Base-by-base conservation (phyloP, 176 grass and related monocot species). In the Oryza coarctata region DNA sequence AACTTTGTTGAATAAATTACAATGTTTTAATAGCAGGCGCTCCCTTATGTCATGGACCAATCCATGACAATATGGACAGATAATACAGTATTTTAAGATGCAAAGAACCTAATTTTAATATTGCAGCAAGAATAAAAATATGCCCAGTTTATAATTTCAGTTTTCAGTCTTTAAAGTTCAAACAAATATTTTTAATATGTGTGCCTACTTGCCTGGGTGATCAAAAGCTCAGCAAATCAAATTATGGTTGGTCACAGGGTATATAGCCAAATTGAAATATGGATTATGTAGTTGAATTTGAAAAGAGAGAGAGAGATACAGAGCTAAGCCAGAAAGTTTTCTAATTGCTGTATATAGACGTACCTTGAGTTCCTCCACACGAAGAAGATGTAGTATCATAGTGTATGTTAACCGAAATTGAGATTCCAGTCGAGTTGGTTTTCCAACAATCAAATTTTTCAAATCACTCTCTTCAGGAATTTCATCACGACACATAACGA, bases 341-440 rank as follows among this genome's bases (percentile, higher is more conserved):
- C 32, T 30, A 68, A 9, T 33, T 33, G 23, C 15, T 44, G n/a
- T 80, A 39, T 63, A 47, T 34, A 57, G 12, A 17, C 64, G 35
- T 87, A 97, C 95, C 92, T 94, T 98, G 33, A 98, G 79, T 83
- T 98, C 92, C 81, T 98, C 95, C 66, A 98, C 95, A 76, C 95
- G 92, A 80, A 98, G 84, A 87, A 98, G 95, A 87, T 98, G 95
- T 67, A 98, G 79, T 88, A 98, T 98, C 95, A 98, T 98, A 35
- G 84, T 94, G 77, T 98, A 98, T 64, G 95, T 98, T 74, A 98
- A 82, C 40, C 95, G 86, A 85, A 98, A 98, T 66, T 90, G 95
- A 84, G 92, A 94, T 78, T 88, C 92, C 74, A 98, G 82, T 75
- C 90, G 77, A 80, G 95, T 98, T 79, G 90, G 92, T 79, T 91